These are phyloP conservation scores for Taiwanofungus camphoratus DNA, from an alignment of 1,284 basidiomycete genomes.

Conservation along the genomic window DNA sequence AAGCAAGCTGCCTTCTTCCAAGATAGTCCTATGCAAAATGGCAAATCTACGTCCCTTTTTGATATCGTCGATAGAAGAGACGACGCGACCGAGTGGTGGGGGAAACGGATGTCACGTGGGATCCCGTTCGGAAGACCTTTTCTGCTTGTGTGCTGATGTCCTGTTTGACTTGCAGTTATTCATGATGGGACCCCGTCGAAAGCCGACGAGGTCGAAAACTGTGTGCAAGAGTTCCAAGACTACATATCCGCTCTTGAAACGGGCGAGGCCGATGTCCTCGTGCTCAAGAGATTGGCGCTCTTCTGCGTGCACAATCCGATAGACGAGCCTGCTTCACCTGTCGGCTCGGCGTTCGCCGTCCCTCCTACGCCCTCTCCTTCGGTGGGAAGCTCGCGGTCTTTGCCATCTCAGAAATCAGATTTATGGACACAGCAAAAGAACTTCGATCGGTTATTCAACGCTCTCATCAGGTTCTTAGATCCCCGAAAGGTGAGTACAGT, in stretches of 20 bases:
- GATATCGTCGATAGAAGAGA: slow-evolving; percentile 56
- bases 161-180: slow-evolving; percentile 37
- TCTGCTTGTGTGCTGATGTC: slow-evolving; percentile 19
- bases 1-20: slow-evolving; percentile 72
- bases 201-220: slow-evolving; percentile 32
- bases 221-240: slow-evolving; percentile 42
- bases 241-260: slow-evolving; percentile 49
- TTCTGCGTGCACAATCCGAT: slow-evolving; percentile 51
- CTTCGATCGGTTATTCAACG: slow-evolving; percentile 61
- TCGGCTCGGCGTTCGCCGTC: slow-evolving; percentile 47
- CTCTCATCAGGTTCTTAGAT: slow-evolving; percentile 54
- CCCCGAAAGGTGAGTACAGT: slow-evolving; percentile 44
- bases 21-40: slow-evolving; percentile 62
- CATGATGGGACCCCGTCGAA: slow-evolving; percentile 40
- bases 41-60: slow-evolving; percentile 48
- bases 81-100: slow-evolving; percentile 73
- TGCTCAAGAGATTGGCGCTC: slow-evolving; percentile 56
- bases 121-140: slow-evolving; percentile 15
- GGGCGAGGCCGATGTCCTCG: slow-evolving; percentile 41
- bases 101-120: slow-evolving; percentile 64
- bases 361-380: slow-evolving; percentile 25
- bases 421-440: slow-evolving; percentile 64
- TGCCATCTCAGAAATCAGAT: slow-evolving; percentile 41
- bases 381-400: slow-evolving; percentile 30
- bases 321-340: slow-evolving; percentile 33